Percentiles rank a stretch among this genome's conserved stretches.
Conservation (phyloP, 208 protist genomes). For the Crithidia thermophila region DNA sequence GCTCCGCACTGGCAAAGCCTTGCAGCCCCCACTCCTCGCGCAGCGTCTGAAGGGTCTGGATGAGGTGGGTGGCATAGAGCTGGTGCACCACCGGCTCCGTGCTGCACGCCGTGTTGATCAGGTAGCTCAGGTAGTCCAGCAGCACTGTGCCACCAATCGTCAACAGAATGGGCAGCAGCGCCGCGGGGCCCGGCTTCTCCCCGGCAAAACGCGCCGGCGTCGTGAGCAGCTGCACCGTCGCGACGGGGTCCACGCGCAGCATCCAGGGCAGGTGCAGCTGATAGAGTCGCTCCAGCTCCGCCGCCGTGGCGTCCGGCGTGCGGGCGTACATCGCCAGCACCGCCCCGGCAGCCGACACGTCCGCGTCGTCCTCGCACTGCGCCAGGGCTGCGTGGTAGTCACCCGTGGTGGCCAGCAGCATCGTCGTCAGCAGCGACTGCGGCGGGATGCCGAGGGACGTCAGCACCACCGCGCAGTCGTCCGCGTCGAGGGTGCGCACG, state of each 20-base stretch:
- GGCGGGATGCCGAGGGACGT: constrained; percentile 6
- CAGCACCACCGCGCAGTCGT: constrained; percentile 1
- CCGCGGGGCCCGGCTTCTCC: constrained; percentile 1
- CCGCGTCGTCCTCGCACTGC: constrained; percentile 26
- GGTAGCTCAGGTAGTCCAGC: constrained; percentile 35
- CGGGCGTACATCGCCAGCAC: constrained; percentile 23
- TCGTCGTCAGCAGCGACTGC: constrained; percentile 8
- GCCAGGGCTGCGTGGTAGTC: constrained; percentile 29
- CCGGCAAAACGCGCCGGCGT: constrained; percentile 7
- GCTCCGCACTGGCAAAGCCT: constrained; percentile 7
- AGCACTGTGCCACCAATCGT: constrained; percentile 20
- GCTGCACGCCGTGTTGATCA: constrained; percentile 22
- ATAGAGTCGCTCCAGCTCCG: constrained; percentile 21
- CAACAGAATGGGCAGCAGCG: constrained; percentile 17
- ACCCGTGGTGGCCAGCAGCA: constrained; percentile 26
- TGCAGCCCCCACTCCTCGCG: constrained; percentile 26
- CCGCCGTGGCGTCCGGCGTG: neutral
- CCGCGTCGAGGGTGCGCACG: constrained; percentile 1
- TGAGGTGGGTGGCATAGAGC: constrained; percentile 42
- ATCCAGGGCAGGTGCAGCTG: constrained; percentile 53
- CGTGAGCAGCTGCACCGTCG: constrained; percentile 20
- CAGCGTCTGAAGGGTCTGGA: constrained; percentile 30
- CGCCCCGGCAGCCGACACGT: constrained; percentile 29
- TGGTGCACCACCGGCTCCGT: constrained; percentile 35
- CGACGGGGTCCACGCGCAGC: constrained; percentile 22